Conservation (phyloP, 352 stramenopile genomes). For the Globisporangium spiculum region DNA sequence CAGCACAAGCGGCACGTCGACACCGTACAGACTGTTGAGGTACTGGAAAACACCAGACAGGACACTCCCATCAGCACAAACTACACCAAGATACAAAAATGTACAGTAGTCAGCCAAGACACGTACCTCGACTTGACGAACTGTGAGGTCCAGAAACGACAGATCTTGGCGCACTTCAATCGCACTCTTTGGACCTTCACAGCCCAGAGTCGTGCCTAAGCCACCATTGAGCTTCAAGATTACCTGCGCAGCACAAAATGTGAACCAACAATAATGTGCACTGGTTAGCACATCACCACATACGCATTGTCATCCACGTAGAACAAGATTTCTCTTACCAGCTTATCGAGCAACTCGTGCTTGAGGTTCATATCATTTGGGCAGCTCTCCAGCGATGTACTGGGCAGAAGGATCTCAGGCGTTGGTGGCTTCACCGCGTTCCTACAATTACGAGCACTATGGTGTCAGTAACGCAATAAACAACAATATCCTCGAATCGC, state of each 20-base stretch:
- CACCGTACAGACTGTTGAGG: slow-evolving; percentile 89
- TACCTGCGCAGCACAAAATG: slow-evolving; percentile 32
- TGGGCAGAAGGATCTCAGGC: slow-evolving; percentile 64
- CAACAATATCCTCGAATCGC: background rate
- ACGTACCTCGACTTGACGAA: slow-evolving; percentile 95
- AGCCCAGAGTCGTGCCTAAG: slow-evolving; percentile 98
- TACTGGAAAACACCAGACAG: slow-evolving; percentile 39
- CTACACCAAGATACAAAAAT: background rate
- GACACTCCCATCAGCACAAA: background rate
- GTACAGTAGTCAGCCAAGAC: background rate
- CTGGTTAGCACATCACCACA: background rate
- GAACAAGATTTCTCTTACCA: slow-evolving; percentile 44
- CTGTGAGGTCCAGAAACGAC: slow-evolving; percentile 98
- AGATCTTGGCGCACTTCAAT: slow-evolving; percentile 93
- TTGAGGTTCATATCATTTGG: slow-evolving; percentile 91
- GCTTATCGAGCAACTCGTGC: slow-evolving; percentile 94
- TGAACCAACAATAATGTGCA: background rate
- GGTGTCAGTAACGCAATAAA: background rate
- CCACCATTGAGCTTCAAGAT: slow-evolving; percentile 99
- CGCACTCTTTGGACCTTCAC: slow-evolving; percentile 90
- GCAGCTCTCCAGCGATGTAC: slow-evolving; percentile 80
- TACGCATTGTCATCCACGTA: background rate
- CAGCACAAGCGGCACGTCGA: slow-evolving; percentile 98
- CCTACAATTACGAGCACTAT: slow-evolving; percentile 28
- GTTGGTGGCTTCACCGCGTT: slow-evolving; percentile 77